Base-by-base conservation (phyloP, 2,329 filamentous ascomycete species). In the Tolypocladium amazonense region DNA sequence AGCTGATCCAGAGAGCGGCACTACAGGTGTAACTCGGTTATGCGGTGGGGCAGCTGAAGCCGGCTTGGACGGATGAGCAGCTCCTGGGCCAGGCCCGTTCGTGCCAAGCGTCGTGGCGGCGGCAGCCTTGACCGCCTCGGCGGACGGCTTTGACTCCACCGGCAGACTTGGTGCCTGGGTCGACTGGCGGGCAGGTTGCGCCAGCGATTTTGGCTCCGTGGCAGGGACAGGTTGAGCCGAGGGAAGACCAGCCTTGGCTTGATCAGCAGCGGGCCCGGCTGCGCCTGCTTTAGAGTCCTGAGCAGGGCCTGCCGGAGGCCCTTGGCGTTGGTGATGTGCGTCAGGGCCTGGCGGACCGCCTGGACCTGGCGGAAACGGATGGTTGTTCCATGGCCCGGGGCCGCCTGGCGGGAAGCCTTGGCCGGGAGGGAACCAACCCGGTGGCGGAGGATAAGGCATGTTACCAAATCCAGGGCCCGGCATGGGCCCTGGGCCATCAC, bases 341-440 rank as follows among this genome's bases (percentile, higher is more conserved):
- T 83, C 83, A 41, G 81, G 82, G 57, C 83, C 86, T 66, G 86
- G 88, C 41, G 79, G 82, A 62, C 74, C 79, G 65, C 75, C 77
- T 66, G 69, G 66, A 8, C 81, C 83, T 53, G 83, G 84, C 61
- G 86, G 87, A 69, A 88, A 89, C 25, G 80, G 83, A 65, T 76
- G 81, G 69, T 76, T 79, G 69, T 74, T 77, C 81, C 80, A 84
- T 23, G 79, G 81, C 56, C 82, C 87, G 35, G 83, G 84, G 18
- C 84, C 88, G 35, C 81, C 79, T 63, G 83, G 86, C 39, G 86
- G 88, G 66, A 91, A 94, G 33, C 86, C 87, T 73, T 90, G 89
- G 8, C 87, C 88, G 11, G 86, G 85, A 64, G 88, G 88, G 70
- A 87, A 93, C 89, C 90, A 95, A 59, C 88, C 88, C 30, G 85